Evolutionary conservation across 2,329 filamentous ascomycete species (phyloP), one percentile per base, ranked within the genome.

Genomic region (Sporothrix globosa): DNA sequence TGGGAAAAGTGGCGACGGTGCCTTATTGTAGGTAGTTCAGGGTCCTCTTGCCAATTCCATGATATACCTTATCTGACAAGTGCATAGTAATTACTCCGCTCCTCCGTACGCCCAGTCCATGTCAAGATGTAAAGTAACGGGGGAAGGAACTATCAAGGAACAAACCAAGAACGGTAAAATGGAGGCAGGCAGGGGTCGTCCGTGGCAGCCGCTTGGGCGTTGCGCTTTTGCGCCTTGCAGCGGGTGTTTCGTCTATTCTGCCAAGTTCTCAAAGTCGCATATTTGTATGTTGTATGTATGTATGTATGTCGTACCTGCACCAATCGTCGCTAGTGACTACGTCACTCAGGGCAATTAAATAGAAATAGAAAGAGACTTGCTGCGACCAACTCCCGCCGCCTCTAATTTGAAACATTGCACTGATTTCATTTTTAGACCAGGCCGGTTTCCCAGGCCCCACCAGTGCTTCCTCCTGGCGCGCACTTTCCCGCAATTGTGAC

Each of bases 321-420:
- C 46, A 66, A 66, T 66, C 30, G 50, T 46, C 50, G 27, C 27
- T 9, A 11, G 39, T n/a, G 46, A 30, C 63, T 46, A 66, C 63
- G 63, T 66, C 63, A 66, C 63, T 66, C 58, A 13, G 30, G 17
- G 30, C 54, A 39, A 58, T 17, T 17, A 14, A 17, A 61, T 14
- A 13, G 6, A 46, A 63, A 30, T 30, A 30, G 5, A 30, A 50
- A 30, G 34, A 65, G 61, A n/a, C 44, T 65, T 3, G 34, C 68
- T 69, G 68, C 68, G 56, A 46, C 68, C 46, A 30, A 39, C 56
- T 63, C 48, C 46, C 54, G 41, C 39, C 68, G 27, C 66, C 54
- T 46, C 34, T 63, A 63, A 53, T 63, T 61, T 69, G 68, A 69
- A 69, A 69, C 68, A 53, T 63, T 60, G 54, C 27, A 60, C 53